Conservation (phyloP, 495 filamentous ascomycete species). For the Penicillium bialowiezense region DNA sequence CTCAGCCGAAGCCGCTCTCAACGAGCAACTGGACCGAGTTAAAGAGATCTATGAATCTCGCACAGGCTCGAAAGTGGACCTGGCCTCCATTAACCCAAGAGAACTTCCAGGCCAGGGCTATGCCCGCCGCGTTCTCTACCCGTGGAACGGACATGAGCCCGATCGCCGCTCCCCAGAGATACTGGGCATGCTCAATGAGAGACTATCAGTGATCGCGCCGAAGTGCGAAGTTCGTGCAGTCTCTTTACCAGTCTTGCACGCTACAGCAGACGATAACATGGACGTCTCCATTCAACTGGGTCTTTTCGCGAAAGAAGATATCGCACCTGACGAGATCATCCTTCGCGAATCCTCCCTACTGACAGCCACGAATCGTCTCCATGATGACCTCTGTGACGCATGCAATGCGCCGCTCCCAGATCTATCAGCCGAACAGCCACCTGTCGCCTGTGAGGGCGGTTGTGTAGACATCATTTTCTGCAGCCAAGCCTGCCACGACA, state of each 20-base stretch:
- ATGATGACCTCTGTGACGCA: slow-evolving; percentile 79
- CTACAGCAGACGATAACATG: slow-evolving; percentile 26
- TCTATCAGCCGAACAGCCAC: slow-evolving; percentile 38
- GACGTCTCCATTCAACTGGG: slow-evolving; percentile 69
- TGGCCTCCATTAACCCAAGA: slow-evolving; percentile 41
- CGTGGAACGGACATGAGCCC: slow-evolving; percentile 89
- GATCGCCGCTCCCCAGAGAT: slow-evolving; percentile 72
- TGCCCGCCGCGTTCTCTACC: slow-evolving; percentile 84
- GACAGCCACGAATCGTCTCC: slow-evolving; percentile 76
- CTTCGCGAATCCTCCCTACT: slow-evolving; percentile 75
- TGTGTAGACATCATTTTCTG: slow-evolving; percentile 89
- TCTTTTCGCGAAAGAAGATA: slow-evolving; percentile 81
- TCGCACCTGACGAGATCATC: slow-evolving; percentile 71
- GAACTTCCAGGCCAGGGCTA: slow-evolving; percentile 67
- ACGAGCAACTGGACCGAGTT: slow-evolving; percentile 28
- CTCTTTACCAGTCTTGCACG: slow-evolving; percentile 65
- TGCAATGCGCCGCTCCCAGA: slow-evolving; percentile 74
- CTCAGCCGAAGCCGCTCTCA: slow-evolving; percentile 8
- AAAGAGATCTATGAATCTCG: slow-evolving; percentile 22
- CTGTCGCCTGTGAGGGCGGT: slow-evolving; percentile 61
- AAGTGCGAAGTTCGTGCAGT: slow-evolving; percentile 68
- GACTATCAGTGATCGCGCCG: slow-evolving; percentile 63
- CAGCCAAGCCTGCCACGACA: slow-evolving; percentile 64
- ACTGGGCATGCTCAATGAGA: slow-evolving; percentile 62
- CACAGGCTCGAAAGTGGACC: slow-evolving; percentile 33